These are phyloP conservation scores for Lentithecium fluviatile DNA, from an alignment of 495 filamentous ascomycete genomes.

Conservation along the genomic window DNA sequence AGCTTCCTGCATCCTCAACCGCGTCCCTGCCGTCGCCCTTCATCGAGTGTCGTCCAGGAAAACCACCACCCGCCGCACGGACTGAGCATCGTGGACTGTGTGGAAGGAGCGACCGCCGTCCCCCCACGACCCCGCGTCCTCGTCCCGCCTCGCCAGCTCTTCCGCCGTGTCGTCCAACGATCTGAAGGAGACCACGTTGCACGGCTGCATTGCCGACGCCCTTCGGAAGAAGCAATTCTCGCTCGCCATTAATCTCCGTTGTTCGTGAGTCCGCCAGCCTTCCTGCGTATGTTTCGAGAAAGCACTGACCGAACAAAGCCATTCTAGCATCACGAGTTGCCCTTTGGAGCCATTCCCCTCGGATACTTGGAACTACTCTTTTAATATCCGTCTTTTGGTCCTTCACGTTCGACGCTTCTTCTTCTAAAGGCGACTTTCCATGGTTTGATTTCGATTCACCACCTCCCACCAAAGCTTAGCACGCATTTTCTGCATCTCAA, in stretches of 20 bases:
- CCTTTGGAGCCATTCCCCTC: too few relatives aligned
- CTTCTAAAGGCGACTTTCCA: too few relatives aligned
- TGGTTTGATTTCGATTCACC: too few relatives aligned
- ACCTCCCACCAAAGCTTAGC: too few relatives aligned
- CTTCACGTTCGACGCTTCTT: too few relatives aligned
- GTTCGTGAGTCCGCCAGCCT: not conserved
- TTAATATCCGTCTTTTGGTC: too few relatives aligned
- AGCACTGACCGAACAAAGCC: too few relatives aligned
- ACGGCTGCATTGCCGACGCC: not conserved
- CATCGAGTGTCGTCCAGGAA: not conserved
- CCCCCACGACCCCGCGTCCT: constrained; percentile 17
- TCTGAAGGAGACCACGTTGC: not conserved
- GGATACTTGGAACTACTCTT: too few relatives aligned
- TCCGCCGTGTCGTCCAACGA: not conserved
- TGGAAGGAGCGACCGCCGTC: not conserved
- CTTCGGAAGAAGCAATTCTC: not conserved
- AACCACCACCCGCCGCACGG: constrained; percentile 1
- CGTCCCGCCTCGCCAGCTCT: constrained; percentile 7
- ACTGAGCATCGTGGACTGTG: constrained; percentile 26
- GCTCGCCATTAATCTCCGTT: not conserved
- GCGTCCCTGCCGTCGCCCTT: not conserved
- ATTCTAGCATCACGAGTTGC: too few relatives aligned
- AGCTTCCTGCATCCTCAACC: not conserved
- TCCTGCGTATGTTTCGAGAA: too few relatives aligned
- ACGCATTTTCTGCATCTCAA: too few relatives aligned